Evolutionary conservation across 768 basidiomycete species (phyloP), one percentile per base, ranked within the genome.

Genomic region (Neoboletus brunneissimus): DNA sequence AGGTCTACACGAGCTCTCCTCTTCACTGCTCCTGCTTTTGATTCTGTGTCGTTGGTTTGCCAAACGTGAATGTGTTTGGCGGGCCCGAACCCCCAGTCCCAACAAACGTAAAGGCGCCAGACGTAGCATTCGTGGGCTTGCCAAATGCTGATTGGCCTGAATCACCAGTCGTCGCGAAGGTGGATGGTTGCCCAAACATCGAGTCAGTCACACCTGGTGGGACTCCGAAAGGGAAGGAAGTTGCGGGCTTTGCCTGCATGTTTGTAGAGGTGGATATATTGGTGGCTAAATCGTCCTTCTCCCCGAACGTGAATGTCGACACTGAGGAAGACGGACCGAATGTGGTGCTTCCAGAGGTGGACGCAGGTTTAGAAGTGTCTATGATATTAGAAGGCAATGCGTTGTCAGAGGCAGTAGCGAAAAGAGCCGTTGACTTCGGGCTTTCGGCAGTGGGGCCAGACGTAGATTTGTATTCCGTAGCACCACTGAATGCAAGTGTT

Each of bases 11-110:
- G 13, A 38, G 16, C 20, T 34, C 11, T 40, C 23, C 29, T 20
- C 34, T 47, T 68, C 53, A 70, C 25, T 76, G 72, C 54, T 74
- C 70, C 60, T 69, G 68, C 55, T 71, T 70, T 58, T 71, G 69
- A 29, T 65, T 72, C 44, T 72, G 71, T 27, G 65, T 46, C 31
- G 59, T 44, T 34, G 72, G 51, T 37, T 72, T 72, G 20, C 66
- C 61, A 54, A 72, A 71, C 20, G 59, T 40, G 20, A 69, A 63
- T 10, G 67, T 29, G 53, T 32, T 42, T 10, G 60, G 43, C 27
- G 65, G 51, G 27, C 50, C 40, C 27, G 67, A 32, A 25, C 34
- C 31, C n/a, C 54, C 58, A 20, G 62, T 41, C 44, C 71, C 70
- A 57, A 15, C 13, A 54, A 76, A 76, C 29, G 72, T 72, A 59